Evolutionary conservation across 2,329 filamentous ascomycete species (phyloP).

Genomic region (Huntiella bhutanensis): DNA sequence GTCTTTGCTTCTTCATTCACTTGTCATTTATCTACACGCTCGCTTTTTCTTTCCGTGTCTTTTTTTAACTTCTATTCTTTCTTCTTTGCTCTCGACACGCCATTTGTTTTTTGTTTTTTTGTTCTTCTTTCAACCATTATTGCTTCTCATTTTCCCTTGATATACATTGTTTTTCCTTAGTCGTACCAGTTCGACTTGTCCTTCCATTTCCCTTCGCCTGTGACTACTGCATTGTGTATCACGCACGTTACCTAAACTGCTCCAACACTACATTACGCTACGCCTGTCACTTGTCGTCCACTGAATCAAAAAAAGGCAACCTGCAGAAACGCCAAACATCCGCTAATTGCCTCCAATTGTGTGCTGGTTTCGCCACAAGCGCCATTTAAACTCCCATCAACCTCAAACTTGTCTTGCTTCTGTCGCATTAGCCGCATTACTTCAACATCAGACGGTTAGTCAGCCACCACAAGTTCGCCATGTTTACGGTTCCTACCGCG

Average conservation of each 20-base stretch:
- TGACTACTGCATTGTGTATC: neutral
- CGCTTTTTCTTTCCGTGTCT: neutral
- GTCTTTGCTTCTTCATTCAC: neutral
- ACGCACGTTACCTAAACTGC: too few relatives aligned
- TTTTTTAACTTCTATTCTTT: neutral
- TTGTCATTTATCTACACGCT: neutral
- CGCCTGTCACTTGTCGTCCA: neutral
- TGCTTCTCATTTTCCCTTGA: neutral
- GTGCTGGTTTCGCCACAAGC: too few relatives aligned
- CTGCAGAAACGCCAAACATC: neutral
- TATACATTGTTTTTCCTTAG: neutral
- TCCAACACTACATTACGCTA: too few relatives aligned
- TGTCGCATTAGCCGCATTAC: neutral
- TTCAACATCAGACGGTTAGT: neutral
- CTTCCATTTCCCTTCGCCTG: neutral
- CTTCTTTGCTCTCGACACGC: neutral
- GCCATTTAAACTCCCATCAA: neutral
- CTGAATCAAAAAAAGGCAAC: neutral
- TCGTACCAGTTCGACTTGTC: neutral
- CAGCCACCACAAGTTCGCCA: neutral
- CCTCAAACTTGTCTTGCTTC: neutral
- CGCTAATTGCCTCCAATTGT: neutral
- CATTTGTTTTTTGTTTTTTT: neutral
- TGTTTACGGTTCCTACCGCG: slow-evolving; percentile 11
- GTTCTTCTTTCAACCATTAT: neutral